A percentile compares a stretch with the other conserved stretches of the same genome.
Evolutionary conservation across 176 grass and related monocot species (phyloP).

Genomic region (Bromus sterilis): DNA sequence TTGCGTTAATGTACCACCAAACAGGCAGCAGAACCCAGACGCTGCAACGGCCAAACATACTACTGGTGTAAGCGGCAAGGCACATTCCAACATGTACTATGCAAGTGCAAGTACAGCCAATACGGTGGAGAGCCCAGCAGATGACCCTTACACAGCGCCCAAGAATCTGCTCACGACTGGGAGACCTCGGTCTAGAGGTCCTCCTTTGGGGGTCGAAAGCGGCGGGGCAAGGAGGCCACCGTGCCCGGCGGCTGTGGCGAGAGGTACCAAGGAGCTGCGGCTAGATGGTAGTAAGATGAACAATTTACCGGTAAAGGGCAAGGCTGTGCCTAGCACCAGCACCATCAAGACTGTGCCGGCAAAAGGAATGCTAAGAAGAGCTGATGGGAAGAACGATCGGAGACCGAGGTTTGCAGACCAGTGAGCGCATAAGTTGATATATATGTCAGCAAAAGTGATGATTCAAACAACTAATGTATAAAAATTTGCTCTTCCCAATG

Average conservation of each 20-base stretch:
- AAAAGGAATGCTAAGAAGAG: neutral
- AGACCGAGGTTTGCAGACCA: neutral
- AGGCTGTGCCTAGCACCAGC: neutral
- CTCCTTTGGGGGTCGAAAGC: neutral
- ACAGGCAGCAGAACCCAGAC: neutral
- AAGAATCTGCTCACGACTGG: conserved; percentile 29
- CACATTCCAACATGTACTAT: conserved; percentile 18
- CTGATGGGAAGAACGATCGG: conserved; percentile 7
- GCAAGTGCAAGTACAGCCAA: neutral
- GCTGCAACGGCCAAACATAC: neutral
- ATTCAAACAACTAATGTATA: neutral
- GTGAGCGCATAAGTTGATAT: neutral
- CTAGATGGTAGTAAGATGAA: neutral
- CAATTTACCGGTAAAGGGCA: neutral
- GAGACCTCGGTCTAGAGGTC: neutral
- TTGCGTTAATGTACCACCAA: neutral
- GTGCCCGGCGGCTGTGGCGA: neutral
- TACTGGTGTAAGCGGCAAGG: neutral
- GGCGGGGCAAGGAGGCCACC: neutral
- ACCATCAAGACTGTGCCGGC: neutral
- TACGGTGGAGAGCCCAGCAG: neutral
- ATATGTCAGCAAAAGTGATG: neutral
- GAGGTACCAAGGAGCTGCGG: neutral
- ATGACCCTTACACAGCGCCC: neutral
- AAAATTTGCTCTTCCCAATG: neutral